Base-by-base conservation (phyloP, 1,139 yeast genomes). In the Suhomyces bokatorum region DNA sequence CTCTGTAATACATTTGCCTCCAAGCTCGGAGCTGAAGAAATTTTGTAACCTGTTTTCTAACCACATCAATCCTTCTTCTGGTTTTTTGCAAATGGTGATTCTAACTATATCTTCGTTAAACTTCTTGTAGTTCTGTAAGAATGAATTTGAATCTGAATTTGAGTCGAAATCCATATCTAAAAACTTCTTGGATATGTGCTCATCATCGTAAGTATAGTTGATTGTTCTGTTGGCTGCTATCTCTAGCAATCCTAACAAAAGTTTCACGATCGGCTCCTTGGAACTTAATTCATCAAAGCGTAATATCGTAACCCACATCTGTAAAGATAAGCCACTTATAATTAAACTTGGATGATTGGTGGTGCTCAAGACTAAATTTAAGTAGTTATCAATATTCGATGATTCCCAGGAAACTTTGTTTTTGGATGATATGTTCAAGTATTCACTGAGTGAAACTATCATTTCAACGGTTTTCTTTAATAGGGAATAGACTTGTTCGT, bases 281-380 rank as follows among this genome's bases (percentile, higher is more conserved):
- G 78, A 70, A 49, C 81, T 73, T 40, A 87, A 73, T 47, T 85
- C 91, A 54, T 90, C 97, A 46, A 83, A 81, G 56, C 99, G 77
- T 42, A 93, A 69, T 51, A 93, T 82, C 1, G 95, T 82, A 46
- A 96, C 91, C 99, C 99, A 95, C 71, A 93, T 87, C 60, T 91
- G 97, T 46, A 93, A 69, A 0, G 97, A 87, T 31, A 91, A 75
- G 0, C 97, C 97, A 43, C 96, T 86, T 3, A 93, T 83, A n/a
- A 93, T 86, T 47, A 93, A 73, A 56, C 96, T 87, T 30, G 90
- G 87, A 59, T 90, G 95, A 56, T 75, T 78, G 0, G 97, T 87
- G 1, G 97, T 89, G 37, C 81, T 78, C 38, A 93, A 70, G 4
- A 95, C 90, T 33, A 95, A 75, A 45, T 78, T 76, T 49, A 91